These are phyloP conservation scores for Penicillium sp. DNA, from an alignment of 2,329 filamentous ascomycete genomes.

Conservation along the genomic window DNA sequence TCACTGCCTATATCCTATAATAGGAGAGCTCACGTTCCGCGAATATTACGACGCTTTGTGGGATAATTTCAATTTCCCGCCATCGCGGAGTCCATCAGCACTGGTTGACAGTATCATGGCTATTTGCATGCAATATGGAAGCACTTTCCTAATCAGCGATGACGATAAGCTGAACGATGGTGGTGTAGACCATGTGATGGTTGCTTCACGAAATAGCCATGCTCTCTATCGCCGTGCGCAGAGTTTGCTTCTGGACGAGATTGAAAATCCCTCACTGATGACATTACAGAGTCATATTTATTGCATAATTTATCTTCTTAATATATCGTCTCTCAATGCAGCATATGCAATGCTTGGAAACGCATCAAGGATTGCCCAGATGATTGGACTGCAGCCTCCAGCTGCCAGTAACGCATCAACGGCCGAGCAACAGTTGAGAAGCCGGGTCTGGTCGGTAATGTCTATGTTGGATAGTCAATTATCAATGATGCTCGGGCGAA, in stretches of 20 bases:
- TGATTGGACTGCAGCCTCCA: conserved; percentile 54
- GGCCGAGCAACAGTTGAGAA: conserved; percentile 49
- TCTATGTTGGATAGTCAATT: conserved; percentile 54
- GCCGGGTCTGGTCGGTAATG: conserved; percentile 58
- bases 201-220: conserved; percentile 43
- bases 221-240: conserved; percentile 55
- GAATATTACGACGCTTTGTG: conserved; percentile 50
- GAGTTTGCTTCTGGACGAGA: conserved; percentile 47
- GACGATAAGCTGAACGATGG: conserved; percentile 23
- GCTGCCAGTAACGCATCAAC: conserved; percentile 37
- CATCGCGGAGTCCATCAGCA: conserved; percentile 48
- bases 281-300: conserved; percentile 56
- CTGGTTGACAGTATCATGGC: conserved; percentile 58
- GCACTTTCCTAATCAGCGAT: conserved; percentile 25
- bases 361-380: conserved; percentile 52
- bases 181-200: conserved; percentile 20
- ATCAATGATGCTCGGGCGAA: conserved; percentile 52
- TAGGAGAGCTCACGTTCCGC: conserved; percentile 50
- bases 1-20: conserved; percentile 47
- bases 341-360: conserved; percentile 46
- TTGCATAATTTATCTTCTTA: conserved; percentile 51
- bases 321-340: conserved; percentile 54
- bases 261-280: conserved; percentile 53
- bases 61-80: conserved; percentile 20
- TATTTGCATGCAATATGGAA: conserved; percentile 55